Evolutionary conservation across 169 alveolate species (phyloP), one percentile per base, ranked within the genome.

Genomic region (Plasmodium sp.): DNA sequence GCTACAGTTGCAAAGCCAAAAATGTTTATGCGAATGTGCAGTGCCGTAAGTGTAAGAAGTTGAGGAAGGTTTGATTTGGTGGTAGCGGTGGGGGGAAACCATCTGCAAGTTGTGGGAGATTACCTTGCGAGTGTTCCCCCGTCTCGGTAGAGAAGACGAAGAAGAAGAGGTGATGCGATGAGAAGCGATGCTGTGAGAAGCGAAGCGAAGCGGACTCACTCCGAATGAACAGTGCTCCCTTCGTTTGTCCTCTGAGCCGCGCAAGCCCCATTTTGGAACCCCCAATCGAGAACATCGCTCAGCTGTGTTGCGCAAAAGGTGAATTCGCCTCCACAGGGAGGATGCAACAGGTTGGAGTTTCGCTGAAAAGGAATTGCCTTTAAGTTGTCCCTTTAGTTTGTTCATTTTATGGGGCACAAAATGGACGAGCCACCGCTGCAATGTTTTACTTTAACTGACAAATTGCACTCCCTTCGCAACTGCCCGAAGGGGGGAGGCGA

Each of bases 1-100:
- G 93, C n/a, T 85, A 74, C 27, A 85, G 93, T 39, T 85, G 93
- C 43, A 85, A 85, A 31, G 83, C 93, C 18, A 75, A 75, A 85
- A 85, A 85, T 85, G 33, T 45, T 5, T 85, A 75, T 31, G 58
- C 93, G 56, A 85, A 85, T 85, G 85, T 85, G 6, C 93, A 85
- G 43, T 85, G 93, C 31, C 74, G 62, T 54, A 85, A 85, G 71
- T 85, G 93, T 75, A 85, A 85, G 75, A 85, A 85, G 31, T 51
- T 85, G 56, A 75, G 93, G 67, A 85, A 85, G 41, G 3, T 43
- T 16, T 84, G 45, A 62, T n/a, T 18, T 36, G 14, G 12, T 48
- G 3, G 58, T 22, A 0, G 27, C 27, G 75, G 36, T 1, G 75
- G 14, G 14, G 14, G 34, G 9, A 6, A 62, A 27, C 34, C 16